Percentiles rank a stretch among this genome's conserved stretches.
Conservation (phyloP, 257 asterid genomes). For the Solanum chmielewskii region DNA sequence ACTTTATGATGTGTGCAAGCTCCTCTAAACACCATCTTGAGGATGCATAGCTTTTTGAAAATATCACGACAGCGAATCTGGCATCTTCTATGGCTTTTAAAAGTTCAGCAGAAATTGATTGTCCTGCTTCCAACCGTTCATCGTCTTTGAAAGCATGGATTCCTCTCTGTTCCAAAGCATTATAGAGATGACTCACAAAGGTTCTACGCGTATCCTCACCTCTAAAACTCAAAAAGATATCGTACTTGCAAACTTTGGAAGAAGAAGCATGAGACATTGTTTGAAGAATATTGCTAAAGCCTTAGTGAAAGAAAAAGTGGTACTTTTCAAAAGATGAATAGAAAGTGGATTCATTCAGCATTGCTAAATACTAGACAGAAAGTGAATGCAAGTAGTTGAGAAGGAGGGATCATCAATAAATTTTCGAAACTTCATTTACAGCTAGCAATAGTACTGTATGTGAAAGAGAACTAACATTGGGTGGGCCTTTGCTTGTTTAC, state of each 20-base stretch:
- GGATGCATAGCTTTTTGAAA: background rate
- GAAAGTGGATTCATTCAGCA: background rate
- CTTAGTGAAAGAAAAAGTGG: background rate
- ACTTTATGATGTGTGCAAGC: background rate
- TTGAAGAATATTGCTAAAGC: background rate
- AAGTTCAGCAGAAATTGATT: background rate
- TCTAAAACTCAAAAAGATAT: background rate
- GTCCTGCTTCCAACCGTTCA: background rate
- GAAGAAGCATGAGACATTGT: background rate
- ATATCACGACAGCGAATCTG: background rate
- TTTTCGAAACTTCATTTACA: too few relatives aligned
- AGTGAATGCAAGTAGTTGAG: background rate
- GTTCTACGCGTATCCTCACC: background rate
- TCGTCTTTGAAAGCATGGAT: background rate
- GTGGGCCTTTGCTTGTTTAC: too few relatives aligned
- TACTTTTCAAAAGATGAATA: background rate
- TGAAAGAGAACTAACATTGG: too few relatives aligned
- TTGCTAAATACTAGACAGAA: background rate
- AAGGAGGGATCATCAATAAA: background rate
- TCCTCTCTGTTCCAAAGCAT: background rate
- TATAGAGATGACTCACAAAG: background rate
- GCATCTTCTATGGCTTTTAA: background rate
- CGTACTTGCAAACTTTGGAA: background rate
- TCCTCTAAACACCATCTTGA: background rate
- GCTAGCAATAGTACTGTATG: too few relatives aligned